Evolutionary conservation across 768 basidiomycete genomes (phyloP).

Genomic region (Serpula lacrymans): DNA sequence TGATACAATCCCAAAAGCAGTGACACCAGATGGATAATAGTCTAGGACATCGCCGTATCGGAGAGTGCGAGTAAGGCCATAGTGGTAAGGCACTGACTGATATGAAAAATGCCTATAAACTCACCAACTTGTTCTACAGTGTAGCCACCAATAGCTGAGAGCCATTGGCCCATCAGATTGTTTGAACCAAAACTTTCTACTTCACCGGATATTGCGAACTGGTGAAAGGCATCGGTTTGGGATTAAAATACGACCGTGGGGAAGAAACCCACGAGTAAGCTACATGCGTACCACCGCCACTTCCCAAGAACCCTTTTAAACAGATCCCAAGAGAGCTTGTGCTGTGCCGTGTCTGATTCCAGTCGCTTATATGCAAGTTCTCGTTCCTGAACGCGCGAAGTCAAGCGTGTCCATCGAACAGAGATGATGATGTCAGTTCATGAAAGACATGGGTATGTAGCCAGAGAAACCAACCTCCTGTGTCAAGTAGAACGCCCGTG

Average conservation of each 20-base stretch:
- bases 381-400: conserved; percentile 43
- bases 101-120: conserved; percentile 7
- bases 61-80: neutral
- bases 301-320: conserved; percentile 47
- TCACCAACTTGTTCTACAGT: conserved; percentile 60
- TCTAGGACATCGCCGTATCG: conserved; percentile 29
- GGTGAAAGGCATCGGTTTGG: neutral
- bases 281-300: conserved; percentile 71
- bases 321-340: conserved; percentile 44
- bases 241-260: neutral
- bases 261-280: conserved; percentile 45
- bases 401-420: neutral
- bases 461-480: conserved; percentile 40
- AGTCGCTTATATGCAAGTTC: conserved; percentile 48
- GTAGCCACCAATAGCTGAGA: conserved; percentile 58
- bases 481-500: conserved; percentile 60
- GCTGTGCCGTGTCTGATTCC: conserved; percentile 38
- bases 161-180: conserved; percentile 72
- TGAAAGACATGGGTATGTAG: conserved; percentile 6
- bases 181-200: conserved; percentile 68
- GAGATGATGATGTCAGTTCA: neutral
- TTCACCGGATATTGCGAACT: conserved; percentile 68
- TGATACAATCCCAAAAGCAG: conserved; percentile 61
- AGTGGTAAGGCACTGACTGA: neutral
- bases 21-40: conserved; percentile 61